Percentiles rank a stretch among this genome's conserved stretches.
Conservation (phyloP, 768 basidiomycete species). For the Panaeolus cyanescens region DNA sequence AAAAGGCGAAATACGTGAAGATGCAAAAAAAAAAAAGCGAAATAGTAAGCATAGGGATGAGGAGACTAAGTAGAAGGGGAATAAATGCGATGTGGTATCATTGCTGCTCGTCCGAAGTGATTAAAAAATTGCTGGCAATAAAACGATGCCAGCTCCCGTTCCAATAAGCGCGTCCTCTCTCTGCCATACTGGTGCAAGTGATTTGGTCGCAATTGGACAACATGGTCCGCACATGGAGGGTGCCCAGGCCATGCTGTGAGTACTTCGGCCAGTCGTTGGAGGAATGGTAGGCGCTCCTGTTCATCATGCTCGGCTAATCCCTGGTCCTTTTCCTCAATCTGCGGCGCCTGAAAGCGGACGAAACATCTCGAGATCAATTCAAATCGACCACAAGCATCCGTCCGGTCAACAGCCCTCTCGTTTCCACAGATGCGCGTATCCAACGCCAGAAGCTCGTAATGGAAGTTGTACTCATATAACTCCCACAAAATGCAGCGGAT, state of each 20-base stretch:
- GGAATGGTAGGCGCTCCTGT: background rate
- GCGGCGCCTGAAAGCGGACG: background rate
- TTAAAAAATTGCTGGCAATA: constrained; percentile 10
- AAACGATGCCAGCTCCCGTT: constrained; percentile 1
- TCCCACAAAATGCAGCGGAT: constrained; percentile 6
- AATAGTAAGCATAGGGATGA: no score
- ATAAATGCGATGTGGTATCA: constrained; percentile 2
- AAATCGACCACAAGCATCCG: background rate
- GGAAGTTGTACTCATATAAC: constrained; percentile 9
- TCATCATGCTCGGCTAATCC: constrained; percentile 2
- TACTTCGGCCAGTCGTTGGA: background rate
- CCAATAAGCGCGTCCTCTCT: background rate
- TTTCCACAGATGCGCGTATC: background rate
- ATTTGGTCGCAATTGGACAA: background rate
- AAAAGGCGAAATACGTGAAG: no score
- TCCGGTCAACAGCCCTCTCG: background rate
- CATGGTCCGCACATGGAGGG: background rate
- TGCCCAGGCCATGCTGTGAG: background rate
- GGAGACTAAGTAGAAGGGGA: no score
- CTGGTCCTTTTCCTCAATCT: background rate
- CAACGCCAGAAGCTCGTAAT: constrained; percentile 6
- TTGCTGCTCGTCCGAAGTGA: constrained; percentile 7
- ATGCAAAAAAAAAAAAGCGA: no score
- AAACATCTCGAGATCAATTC: constrained; percentile 1
- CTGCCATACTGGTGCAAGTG: no score